Evolutionary conservation across 352 stramenopile genomes (phyloP).

Genomic region (Phytopythium litorale): DNA sequence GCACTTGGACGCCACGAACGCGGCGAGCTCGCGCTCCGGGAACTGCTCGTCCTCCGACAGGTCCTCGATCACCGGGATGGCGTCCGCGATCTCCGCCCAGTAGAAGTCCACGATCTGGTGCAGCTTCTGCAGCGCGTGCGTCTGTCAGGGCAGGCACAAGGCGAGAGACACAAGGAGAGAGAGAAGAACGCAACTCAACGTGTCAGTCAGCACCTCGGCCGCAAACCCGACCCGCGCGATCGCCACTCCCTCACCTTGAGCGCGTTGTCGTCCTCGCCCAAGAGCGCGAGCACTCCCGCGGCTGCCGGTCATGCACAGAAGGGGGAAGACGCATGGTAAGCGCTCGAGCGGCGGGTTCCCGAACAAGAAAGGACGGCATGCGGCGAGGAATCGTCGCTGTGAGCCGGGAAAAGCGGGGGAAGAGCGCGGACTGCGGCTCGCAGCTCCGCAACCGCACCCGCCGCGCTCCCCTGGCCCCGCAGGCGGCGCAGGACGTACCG

Average conservation of each 20-base stretch:
- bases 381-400: neutral
- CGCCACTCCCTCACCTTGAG: constrained; percentile 45
- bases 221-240: constrained; percentile 11
- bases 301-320: constrained; percentile 32
- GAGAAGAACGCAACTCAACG: neutral
- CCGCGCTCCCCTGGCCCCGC: no score
- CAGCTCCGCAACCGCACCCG: no score
- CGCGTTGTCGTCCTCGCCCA: constrained; percentile 90
- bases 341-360: neutral
- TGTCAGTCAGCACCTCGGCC: neutral
- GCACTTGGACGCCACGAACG: constrained; percentile 91
- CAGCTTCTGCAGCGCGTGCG: constrained; percentile 90
- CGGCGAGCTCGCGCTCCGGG: constrained; percentile 86
- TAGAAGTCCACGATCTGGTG: constrained; percentile 91
- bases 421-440: no score
- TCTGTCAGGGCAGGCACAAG: constrained; percentile 19
- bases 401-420: neutral
- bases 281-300: constrained; percentile 82
- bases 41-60: constrained; percentile 94
- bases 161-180: neutral
- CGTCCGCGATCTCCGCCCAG: constrained; percentile 93
- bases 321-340: neutral
- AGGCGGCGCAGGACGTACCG: constrained; percentile 27
- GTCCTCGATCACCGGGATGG: constrained; percentile 90
- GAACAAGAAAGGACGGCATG: neutral